Conservation (phyloP, 1,284 basidiomycete genomes). For the Mycena citricolor region DNA sequence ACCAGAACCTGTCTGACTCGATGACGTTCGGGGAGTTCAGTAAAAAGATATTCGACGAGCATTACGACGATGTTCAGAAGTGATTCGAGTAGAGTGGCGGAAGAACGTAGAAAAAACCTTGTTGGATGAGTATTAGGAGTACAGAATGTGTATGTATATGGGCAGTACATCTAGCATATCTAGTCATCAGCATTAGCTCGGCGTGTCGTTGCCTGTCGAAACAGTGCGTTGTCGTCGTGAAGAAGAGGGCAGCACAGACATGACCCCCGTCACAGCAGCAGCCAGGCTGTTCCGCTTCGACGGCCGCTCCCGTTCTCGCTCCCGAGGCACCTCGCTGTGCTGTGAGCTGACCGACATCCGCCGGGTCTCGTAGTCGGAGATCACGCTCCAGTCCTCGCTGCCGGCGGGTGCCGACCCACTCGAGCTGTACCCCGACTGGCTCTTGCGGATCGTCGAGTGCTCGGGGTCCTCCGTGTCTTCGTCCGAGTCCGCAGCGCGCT, state of each 20-base stretch:
- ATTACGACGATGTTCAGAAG: constrained; percentile 55
- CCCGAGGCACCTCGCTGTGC: constrained; percentile 30
- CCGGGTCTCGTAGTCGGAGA: constrained; percentile 69
- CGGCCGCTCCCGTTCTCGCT: constrained; percentile 35
- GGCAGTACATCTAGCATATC: too few relatives aligned
- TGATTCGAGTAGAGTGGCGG: constrained; percentile 13
- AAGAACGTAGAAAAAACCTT: background rate
- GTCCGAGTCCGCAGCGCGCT: constrained; percentile 42
- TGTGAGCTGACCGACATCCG: constrained; percentile 50
- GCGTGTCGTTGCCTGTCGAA: constrained; percentile 26
- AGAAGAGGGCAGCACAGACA: constrained; percentile 56
- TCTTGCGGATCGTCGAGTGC: constrained; percentile 46
- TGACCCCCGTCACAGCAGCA: constrained; percentile 55
- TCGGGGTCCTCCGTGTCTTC: constrained; percentile 43
- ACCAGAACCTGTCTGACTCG: constrained; percentile 64
- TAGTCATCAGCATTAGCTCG: constrained; percentile 6
- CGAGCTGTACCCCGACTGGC: constrained; percentile 56
- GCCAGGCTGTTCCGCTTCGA: constrained; percentile 60
- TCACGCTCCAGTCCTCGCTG: constrained; percentile 83
- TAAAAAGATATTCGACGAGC: constrained; percentile 76
- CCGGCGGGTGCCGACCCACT: constrained; percentile 50
- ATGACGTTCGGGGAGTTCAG: constrained; percentile 90
- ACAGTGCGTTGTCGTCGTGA: constrained; percentile 41
- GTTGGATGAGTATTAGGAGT: constrained; percentile 9
- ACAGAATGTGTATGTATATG: constrained; percentile 22